Evolutionary conservation across 2,329 filamentous ascomycete genomes (phyloP).

Genomic region (Hymenoscyphus albidus): DNA sequence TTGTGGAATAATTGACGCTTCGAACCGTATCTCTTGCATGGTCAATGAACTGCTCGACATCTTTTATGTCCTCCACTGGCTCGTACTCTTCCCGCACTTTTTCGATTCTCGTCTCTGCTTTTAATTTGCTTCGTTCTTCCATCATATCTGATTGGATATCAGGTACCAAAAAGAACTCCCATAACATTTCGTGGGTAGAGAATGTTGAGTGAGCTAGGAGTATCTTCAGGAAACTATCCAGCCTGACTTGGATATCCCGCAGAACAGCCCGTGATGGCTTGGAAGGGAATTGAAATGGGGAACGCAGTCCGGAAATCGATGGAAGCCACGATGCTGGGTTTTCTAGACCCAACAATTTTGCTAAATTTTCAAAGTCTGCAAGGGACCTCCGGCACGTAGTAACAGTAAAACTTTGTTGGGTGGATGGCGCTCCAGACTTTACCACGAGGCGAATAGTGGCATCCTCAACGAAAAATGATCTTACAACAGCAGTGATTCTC

Average conservation of each 20-base stretch:
- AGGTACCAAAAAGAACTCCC: slow-evolving; percentile 97
- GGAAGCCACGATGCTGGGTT: slow-evolving; percentile 96
- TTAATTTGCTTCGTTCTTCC: slow-evolving; percentile 79
- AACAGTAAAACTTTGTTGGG: slow-evolving; percentile 79
- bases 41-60: slow-evolving; percentile 89
- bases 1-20: slow-evolving; percentile 76
- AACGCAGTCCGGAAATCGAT: slow-evolving; percentile 69
- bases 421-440: slow-evolving; percentile 87
- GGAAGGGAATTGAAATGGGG: slow-evolving; percentile 88
- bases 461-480: slow-evolving; percentile 96
- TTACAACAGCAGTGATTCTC: slow-evolving; percentile 85
- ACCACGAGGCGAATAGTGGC: slow-evolving; percentile 87
- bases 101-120: slow-evolving; percentile 77
- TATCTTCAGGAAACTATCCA: slow-evolving; percentile 85
- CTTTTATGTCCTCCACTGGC: slow-evolving; percentile 75
- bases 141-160: slow-evolving; percentile 90
- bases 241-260: slow-evolving; percentile 78
- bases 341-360: slow-evolving; percentile 77
- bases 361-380: slow-evolving; percentile 85
- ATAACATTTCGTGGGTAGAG: slow-evolving; percentile 92
- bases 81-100: slow-evolving; percentile 85
- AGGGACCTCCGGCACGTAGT: slow-evolving; percentile 89
- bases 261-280: slow-evolving; percentile 84
- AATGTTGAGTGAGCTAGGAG: slow-evolving; percentile 88
- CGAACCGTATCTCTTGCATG: slow-evolving; percentile 88